Conservation (phyloP, 768 basidiomycete species). For the Cystofilobasidium bisporidii region DNA sequence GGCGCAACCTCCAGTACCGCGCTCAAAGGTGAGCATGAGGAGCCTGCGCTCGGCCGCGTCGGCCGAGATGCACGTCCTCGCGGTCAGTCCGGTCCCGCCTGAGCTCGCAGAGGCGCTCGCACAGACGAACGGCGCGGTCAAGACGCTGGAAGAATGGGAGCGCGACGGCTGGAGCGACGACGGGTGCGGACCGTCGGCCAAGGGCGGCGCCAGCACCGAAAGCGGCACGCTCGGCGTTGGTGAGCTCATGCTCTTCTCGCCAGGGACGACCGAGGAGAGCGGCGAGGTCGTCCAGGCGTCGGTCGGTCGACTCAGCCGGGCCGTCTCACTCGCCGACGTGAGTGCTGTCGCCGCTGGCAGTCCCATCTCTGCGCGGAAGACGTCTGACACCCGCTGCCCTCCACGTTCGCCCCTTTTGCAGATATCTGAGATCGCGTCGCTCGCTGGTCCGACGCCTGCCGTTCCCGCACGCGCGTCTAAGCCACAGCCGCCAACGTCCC, state of each 20-base stretch:
- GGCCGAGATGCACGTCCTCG: not conserved
- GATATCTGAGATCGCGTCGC: not conserved
- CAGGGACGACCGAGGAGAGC: conserved; percentile 1
- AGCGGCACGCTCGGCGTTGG: not conserved
- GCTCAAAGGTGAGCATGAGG: not conserved
- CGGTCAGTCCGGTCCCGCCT: not conserved
- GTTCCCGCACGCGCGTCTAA: not conserved
- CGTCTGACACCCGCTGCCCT: not conserved
- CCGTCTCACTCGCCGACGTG: not conserved
- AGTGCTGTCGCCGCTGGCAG: not conserved
- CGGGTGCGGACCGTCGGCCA: not conserved
- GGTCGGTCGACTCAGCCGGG: not conserved
- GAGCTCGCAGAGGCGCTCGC: not conserved
- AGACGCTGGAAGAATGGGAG: not conserved
- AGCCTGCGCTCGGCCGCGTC: conserved; percentile 3
- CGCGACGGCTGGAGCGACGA: conserved; percentile 2
- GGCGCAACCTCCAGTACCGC: not conserved
- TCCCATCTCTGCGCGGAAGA: no score
- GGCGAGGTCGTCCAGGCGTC: not conserved
- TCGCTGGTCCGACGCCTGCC: not conserved
- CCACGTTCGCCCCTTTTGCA: no score
- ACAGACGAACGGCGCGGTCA: not conserved
- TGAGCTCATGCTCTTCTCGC: not conserved
- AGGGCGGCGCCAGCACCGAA: not conserved
- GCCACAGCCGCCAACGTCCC: not conserved